Conservation (phyloP, 1,284 basidiomycete species). For the Cystobasidium pallidum region DNA sequence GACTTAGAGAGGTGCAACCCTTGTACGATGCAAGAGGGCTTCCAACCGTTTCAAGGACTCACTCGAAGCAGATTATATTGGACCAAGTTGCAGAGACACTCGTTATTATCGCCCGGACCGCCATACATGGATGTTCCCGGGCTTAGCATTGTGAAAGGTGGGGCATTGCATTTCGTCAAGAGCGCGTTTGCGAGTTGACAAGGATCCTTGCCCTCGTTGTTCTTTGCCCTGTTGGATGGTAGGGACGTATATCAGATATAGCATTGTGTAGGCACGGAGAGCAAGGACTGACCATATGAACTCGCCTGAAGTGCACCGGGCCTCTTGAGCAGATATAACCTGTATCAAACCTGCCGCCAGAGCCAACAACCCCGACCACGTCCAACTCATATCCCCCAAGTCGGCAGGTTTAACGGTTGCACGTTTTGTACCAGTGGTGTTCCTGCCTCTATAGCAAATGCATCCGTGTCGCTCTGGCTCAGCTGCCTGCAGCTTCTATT, state of each 20-base stretch:
- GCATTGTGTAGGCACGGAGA: neutral
- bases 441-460: neutral
- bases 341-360: neutral
- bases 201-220: slow-evolving; percentile 24
- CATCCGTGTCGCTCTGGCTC: neutral
- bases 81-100: slow-evolving; percentile 41
- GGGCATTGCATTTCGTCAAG: slow-evolving; percentile 5
- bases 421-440: neutral
- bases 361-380: neutral
- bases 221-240: slow-evolving; percentile 32
- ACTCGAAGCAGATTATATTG: slow-evolving; percentile 41
- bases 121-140: slow-evolving; percentile 28
- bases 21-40: too few relatives aligned
- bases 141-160: slow-evolving; percentile 7
- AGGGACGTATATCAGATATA: neutral
- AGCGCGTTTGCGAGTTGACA: slow-evolving; percentile 32
- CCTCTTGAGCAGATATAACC: neutral
- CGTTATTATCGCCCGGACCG: slow-evolving; percentile 25
- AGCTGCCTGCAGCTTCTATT: slow-evolving; percentile 1
- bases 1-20: neutral
- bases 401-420: neutral
- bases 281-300: neutral
- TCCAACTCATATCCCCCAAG: neutral
- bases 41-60: too few relatives aligned
- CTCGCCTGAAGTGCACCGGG: neutral